Base-by-base conservation (phyloP, 345 rosid genomes). In the Populus simonii region DNA sequence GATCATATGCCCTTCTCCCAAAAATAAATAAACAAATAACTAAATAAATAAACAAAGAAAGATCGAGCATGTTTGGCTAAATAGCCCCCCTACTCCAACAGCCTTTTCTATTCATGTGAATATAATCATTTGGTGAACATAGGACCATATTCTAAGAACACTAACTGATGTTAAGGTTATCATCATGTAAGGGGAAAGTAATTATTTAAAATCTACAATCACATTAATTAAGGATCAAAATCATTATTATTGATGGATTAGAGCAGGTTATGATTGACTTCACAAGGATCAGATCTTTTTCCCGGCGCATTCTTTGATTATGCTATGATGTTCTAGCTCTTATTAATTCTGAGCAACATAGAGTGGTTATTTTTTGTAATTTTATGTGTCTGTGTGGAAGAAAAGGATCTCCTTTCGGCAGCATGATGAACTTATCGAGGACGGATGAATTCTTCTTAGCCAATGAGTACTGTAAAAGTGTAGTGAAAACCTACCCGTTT, bases 1-100 rank as follows among this genome's bases (percentile, higher is more conserved):
- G 1, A n/a, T 78, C 77, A 75, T 74, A 71, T 59, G 59, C 61
- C 72, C 55, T n/a, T 39, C 38, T 23, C 36, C 36, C 36, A 4
- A 13, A 18, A 16, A 6, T 5, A 33, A 25, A 53, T 6, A 18
- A 18, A 53, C 1, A 53, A 20, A 53, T 39, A 39, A 9, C 0
- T 31, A 41, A 41, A 2, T 10, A 41, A 9, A 2, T 2, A 41
- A 39, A 39, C 0, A 39, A 41, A 10, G 0, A 41, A 41, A 41
- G 15, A 41, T 0, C 10, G 13, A 41, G 1, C 16, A 33, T 33
- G 41, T 35, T 35, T 66, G 53, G 31, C 55, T 9, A n/a, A 67
- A 22, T 33, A n/a, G 61, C 29, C 77, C 45, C 55, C 45, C 13
- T 38, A 4, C 0, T 27, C 68, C 13, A 66, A 27, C 38, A 10